Conservation (phyloP, 495 filamentous ascomycete genomes). For the Hypoxylon cercidicola region DNA sequence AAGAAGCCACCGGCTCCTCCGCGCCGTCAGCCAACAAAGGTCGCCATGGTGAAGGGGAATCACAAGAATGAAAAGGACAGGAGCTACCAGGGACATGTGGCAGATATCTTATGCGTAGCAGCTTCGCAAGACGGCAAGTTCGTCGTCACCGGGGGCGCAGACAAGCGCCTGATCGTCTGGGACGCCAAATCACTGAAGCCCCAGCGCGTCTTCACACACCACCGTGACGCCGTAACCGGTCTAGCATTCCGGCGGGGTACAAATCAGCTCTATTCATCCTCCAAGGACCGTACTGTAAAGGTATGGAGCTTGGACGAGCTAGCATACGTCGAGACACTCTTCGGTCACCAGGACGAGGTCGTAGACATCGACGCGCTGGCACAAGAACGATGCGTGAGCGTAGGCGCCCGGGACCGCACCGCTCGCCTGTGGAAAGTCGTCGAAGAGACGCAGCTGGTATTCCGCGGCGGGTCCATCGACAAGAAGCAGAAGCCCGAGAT, state of each 20-base stretch:
- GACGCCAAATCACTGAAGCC: slow-evolving; percentile 79
- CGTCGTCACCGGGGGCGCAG: slow-evolving; percentile 87
- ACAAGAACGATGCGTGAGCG: slow-evolving; percentile 88
- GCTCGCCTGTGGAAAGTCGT: slow-evolving; percentile 97
- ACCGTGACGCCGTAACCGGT: slow-evolving; percentile 85
- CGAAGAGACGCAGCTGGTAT: slow-evolving; percentile 94
- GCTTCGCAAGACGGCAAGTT: slow-evolving; percentile 89
- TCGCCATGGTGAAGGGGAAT: slow-evolving; percentile 73
- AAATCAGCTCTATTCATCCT: slow-evolving; percentile 90
- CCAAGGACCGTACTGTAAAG: slow-evolving; percentile 89
- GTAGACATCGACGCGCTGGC: slow-evolving; percentile 82
- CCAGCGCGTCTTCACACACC: slow-evolving; percentile 85
- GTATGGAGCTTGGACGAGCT: slow-evolving; percentile 79
- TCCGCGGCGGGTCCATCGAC: slow-evolving; percentile 78
- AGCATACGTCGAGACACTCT: slow-evolving; percentile 93
- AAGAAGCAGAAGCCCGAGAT: slow-evolving; percentile 61
- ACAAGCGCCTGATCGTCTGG: slow-evolving; percentile 87
- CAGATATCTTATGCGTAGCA: slow-evolving; percentile 80
- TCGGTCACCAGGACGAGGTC: slow-evolving; percentile 93
- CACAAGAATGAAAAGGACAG: slow-evolving; percentile 68
- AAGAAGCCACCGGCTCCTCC: slow-evolving; percentile 72
- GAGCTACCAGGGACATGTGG: slow-evolving; percentile 77
- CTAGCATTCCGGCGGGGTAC: slow-evolving; percentile 88
- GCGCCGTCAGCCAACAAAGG: slow-evolving; percentile 74
- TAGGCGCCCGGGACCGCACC: slow-evolving; percentile 88